Base-by-base conservation (phyloP, 2,329 filamentous ascomycete species). In the Fusarium sp. region DNA sequence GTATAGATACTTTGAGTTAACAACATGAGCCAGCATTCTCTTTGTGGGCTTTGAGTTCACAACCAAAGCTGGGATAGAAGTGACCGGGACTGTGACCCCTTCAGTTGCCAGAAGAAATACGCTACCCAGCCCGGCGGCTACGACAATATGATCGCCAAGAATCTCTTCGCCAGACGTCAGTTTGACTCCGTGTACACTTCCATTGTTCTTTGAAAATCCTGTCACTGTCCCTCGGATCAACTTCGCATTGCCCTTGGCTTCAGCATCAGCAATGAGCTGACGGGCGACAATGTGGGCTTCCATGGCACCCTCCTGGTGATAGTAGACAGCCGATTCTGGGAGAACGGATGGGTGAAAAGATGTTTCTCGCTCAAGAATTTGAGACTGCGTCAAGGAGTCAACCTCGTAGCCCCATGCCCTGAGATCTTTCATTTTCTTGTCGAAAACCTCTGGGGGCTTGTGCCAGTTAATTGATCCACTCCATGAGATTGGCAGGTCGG, bases 391-490 rank as follows among this genome's bases (percentile, higher is more conserved):
- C 20, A 70, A 20, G 1, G 28, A 20, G 21, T 16, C 21, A 8
- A 64, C 21, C 5, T 39, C 12, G 18, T 70, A 70, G 1, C 63
- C 67, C 67, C 63, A 70, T 9, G 13, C 18, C 6, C 7, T 39
- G 13, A 70, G 48, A 15, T 23, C 49, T 13, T 49, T 26, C 11
- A 54, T 35, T 33, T 37, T 59, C 10, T 44, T 8, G 1, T 28
- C 37, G 16, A 70, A 26, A 15, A 31, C 33, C 10, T 61, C 39
- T 6, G 24, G 9, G 1, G 58, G 38, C 8, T 68, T 59, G 11
- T 70, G 63, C 63, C 66, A 70, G 29, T 70, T 70, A 2, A 68
- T 11, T 5, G 67, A 70, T 4, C 67, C 67, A n/a, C n/a, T 53
- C 67, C 67, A 70, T 6, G 53, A 23, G 5, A 70, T 57, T 6